Base-by-base conservation (phyloP, 2,329 filamentous ascomycete genomes). In the Pseudocercospora musae region DNA sequence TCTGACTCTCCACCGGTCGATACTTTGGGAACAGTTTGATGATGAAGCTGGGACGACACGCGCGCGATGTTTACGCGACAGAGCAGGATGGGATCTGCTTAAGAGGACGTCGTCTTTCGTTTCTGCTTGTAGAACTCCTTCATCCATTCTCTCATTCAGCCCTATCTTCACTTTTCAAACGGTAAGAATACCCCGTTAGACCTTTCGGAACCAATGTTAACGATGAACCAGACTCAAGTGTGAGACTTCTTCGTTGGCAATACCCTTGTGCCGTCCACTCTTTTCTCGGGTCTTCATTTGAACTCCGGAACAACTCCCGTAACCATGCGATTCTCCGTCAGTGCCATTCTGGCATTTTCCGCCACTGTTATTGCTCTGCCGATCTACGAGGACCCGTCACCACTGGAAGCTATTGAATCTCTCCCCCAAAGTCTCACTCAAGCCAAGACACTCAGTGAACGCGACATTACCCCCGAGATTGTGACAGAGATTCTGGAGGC, bases 1-100 rank as follows among this genome's bases (percentile, higher is more conserved):
- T 11, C 29, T 56, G 31, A 40, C 53, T 56, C 53, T 27, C 29
- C 21, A 56, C 44, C 53, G 53, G 33, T 56, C 53, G 53, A 42
- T 42, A 20, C 18, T 56, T 56, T 42, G 25, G 37, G 53, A 9
- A 27, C 18, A 27, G 31, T 56, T 42, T 56, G 53, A 44, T 56
- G 52, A 56, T 40, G 21, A 52, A 27, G 21, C 48, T 52, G 48
- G 6, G 9, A 25, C 8, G 9, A 40, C 37, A 40, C 15, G 37
- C 37, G 18, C 37, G 37, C 37, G 15, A 40, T 40, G 37, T 40
- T 40, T 40, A 40, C 37, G 15, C 37, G 37, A 40, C 37, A n/a
- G 15, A 40, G 37, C 37, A 25, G 21, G 44, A 48, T 48, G 44
- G 20, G 20, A 48, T 21, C 44, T 48, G 44, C 20, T 48, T 48